Percentiles rank a stretch among this genome's conserved stretches.
These are phyloP conservation scores for Calonectria crousiana DNA, from an alignment of 2,329 filamentous ascomycete genomes.

Conservation along the genomic window DNA sequence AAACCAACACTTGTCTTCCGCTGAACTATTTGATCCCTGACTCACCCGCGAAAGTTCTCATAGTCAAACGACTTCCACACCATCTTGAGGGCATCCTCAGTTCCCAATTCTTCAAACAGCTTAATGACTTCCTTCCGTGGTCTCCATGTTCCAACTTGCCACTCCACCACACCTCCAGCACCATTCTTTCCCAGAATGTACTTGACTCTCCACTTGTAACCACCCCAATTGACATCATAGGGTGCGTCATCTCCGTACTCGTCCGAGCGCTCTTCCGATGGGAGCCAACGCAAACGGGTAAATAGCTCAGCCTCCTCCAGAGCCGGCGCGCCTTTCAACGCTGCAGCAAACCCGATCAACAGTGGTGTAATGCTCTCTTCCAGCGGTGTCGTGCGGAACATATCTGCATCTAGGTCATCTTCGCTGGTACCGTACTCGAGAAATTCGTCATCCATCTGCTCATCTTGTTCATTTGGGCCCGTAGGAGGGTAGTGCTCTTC, in stretches of 20 bases:
- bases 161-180: background rate
- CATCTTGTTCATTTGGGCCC: background rate
- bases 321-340: no score
- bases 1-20: no score
- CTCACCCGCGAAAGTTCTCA: background rate
- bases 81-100: background rate
- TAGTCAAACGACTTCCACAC: background rate
- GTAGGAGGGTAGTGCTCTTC: background rate
- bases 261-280: background rate
- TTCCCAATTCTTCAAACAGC: constrained; percentile 7
- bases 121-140: background rate
- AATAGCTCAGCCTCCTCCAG: no score
- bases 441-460: background rate
- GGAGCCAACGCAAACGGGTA: no score
- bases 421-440: no score
- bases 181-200: constrained; percentile 10
- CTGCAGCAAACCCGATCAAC: no score
- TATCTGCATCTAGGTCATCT: no score
- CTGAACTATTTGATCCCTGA: no score
- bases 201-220: background rate
- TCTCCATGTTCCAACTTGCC: constrained; percentile 17
- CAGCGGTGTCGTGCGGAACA: no score
- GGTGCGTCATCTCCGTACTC: constrained; percentile 6
- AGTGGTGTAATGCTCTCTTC: no score
- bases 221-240: background rate